A percentile compares a stretch with the other conserved stretches of the same genome.
phyloP scores from a whole-genome alignment of 768 basidiomycete species.

The Suillus ampliporus region DNA sequence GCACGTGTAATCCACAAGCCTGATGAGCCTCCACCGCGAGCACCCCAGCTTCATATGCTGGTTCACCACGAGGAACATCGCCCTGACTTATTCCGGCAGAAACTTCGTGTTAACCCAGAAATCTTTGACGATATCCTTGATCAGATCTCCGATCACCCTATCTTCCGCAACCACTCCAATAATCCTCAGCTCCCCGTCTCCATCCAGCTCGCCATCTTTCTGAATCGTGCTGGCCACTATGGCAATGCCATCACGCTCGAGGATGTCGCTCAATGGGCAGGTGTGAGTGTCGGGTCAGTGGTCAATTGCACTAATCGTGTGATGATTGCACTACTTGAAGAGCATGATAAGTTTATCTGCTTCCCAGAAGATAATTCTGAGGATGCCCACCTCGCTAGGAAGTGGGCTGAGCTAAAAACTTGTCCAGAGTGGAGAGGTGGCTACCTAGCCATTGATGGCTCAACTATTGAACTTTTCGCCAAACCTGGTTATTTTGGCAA shows the following conservation, averaged over 20 bases:
- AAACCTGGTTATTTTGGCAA: slow-evolving; percentile 10
- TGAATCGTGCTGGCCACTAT: slow-evolving; percentile 12
- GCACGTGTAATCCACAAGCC: not conserved
- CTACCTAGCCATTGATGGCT: slow-evolving; percentile 46
- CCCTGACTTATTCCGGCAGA: slow-evolving; percentile 13
- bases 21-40: not conserved
- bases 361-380: slow-evolving; percentile 8
- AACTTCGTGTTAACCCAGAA: slow-evolving; percentile 32
- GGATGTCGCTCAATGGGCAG: slow-evolving; percentile 23
- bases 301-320: slow-evolving; percentile 23
- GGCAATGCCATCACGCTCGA: slow-evolving; percentile 11
- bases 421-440: slow-evolving; percentile 44
- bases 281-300: slow-evolving; percentile 21
- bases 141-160: slow-evolving; percentile 23
- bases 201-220: slow-evolving; percentile 7
- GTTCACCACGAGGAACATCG: not conserved
- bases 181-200: slow-evolving; percentile 10
- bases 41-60: not conserved
- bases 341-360: slow-evolving; percentile 18
- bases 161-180: slow-evolving; percentile 12
- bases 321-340: slow-evolving; percentile 17
- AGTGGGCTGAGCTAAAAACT: slow-evolving; percentile 39
- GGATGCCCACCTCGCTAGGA: slow-evolving; percentile 30
- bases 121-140: slow-evolving; percentile 30
- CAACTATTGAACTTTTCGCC: slow-evolving; percentile 18